Conservation (phyloP, 2,329 filamentous ascomycete species). For the Keithomyces neogunnii region DNA sequence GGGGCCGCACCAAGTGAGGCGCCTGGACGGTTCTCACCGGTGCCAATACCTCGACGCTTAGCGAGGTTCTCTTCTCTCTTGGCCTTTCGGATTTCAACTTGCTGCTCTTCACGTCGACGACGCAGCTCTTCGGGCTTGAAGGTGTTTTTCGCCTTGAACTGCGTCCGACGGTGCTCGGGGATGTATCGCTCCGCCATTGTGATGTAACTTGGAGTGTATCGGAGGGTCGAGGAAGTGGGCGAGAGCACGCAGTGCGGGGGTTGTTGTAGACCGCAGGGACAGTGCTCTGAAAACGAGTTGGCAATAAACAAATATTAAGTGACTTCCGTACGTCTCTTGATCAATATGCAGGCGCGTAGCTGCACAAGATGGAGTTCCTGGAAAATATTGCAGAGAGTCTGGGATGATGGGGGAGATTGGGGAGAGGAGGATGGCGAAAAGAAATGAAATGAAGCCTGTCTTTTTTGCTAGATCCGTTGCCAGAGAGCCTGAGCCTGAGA, state of each 20-base stretch:
- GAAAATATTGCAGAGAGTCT: constrained; percentile 2
- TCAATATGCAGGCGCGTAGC: constrained; percentile 2
- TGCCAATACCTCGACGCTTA: constrained; percentile 91
- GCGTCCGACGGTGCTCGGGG: constrained; percentile 95
- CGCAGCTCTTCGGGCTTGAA: constrained; percentile 99
- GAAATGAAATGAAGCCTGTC: constrained; percentile 7
- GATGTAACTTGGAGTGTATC: constrained; percentile 10
- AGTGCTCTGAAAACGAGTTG: not conserved
- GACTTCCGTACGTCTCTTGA: constrained; percentile 1
- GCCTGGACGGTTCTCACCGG: constrained; percentile 69
- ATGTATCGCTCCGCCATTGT: constrained; percentile 98
- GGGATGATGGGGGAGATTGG: constrained; percentile 1
- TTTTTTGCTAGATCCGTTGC: constrained; percentile 10
- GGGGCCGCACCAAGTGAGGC: constrained; percentile 79
- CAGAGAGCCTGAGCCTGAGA: constrained; percentile 13
- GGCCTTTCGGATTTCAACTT: constrained; percentile 97
- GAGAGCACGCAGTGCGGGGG: constrained; percentile 5
- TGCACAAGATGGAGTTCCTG: constrained; percentile 3
- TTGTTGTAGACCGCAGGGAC: constrained; percentile 6
- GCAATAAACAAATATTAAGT: not conserved
- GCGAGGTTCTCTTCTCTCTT: constrained; percentile 99
- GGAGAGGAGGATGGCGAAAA: constrained; percentile 9
- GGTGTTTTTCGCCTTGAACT: constrained; percentile 99
- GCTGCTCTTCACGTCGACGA: constrained; percentile 95
- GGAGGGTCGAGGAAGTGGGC: constrained; percentile 3